A percentile compares a stretch with the other conserved stretches of the same genome.
Evolutionary conservation across 1,284 basidiomycete genomes (phyloP).

Genomic region (Apiotrichum laibachii): DNA sequence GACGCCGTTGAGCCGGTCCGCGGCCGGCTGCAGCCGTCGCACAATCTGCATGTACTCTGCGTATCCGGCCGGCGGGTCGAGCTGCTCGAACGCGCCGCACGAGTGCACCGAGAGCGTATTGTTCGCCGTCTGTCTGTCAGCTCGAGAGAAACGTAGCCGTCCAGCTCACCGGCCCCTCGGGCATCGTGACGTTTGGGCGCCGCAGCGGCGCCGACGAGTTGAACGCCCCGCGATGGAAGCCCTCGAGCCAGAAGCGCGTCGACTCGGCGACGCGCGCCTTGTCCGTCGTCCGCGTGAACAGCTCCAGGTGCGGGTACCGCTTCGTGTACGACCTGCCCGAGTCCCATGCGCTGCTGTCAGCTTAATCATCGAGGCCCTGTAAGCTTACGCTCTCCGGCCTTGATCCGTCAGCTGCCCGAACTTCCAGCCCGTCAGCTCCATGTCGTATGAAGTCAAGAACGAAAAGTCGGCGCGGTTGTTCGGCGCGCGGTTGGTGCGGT

Average conservation of each 20-base stretch:
- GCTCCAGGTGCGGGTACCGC: constrained; percentile 52
- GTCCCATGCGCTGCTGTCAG: constrained; percentile 46
- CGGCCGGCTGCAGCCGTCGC: constrained; percentile 2
- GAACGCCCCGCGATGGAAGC: constrained; percentile 28
- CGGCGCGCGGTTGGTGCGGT: constrained; percentile 47
- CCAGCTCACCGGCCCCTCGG: constrained; percentile 31
- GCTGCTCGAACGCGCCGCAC: constrained; percentile 61
- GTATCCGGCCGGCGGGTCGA: not conserved
- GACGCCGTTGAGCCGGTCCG: constrained; percentile 52
- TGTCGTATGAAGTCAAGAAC: constrained; percentile 65
- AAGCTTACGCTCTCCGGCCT: constrained; percentile 68
- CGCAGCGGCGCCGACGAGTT: constrained; percentile 9
- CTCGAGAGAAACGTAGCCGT: constrained; percentile 8
- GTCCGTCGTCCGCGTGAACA: constrained; percentile 67
- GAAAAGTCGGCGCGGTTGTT: constrained; percentile 54
- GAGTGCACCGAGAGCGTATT: constrained; percentile 69
- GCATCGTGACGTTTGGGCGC: constrained; percentile 33
- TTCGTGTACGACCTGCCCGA: constrained; percentile 29
- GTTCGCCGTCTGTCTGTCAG: constrained; percentile 55
- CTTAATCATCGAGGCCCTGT: no score
- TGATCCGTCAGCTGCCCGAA: constrained; percentile 63
- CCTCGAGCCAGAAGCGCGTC: constrained; percentile 65
- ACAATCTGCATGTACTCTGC: not conserved
- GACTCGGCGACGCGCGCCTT: constrained; percentile 64
- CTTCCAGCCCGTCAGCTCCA: constrained; percentile 57